Conservation (phyloP, 208 protist genomes). For the Angomonas ambiguus region DNA sequence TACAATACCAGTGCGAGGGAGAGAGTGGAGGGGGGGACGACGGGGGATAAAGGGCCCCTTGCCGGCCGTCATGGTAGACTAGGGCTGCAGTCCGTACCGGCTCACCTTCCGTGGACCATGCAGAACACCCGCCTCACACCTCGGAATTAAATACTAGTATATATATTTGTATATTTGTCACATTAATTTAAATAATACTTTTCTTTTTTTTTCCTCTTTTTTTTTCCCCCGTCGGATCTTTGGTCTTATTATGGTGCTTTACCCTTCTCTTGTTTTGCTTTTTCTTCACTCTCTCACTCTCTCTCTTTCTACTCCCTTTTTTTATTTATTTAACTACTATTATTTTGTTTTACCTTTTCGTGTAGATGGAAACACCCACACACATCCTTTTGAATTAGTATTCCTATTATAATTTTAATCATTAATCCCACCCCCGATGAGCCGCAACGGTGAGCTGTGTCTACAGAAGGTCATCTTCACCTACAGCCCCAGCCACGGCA, state of each 20-base stretch:
- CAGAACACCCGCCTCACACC: constrained; percentile 16
- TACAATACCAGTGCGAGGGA: constrained; percentile 41
- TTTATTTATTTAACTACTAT: not conserved
- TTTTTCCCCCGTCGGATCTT: not conserved
- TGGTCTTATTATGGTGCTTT: too few species aligned
- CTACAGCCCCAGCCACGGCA: constrained; percentile 64
- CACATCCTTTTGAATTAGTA: not conserved
- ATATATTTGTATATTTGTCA: not conserved
- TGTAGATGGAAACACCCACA: too few species aligned
- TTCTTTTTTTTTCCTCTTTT: not conserved
- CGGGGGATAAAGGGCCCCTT: constrained; percentile 34
- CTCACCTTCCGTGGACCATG: constrained; percentile 61
- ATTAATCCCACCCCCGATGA: constrained; percentile 62
- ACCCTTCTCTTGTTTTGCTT: not conserved
- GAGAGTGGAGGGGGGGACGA: constrained; percentile 25
- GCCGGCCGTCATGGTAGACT: constrained; percentile 34
- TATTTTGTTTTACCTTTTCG: not conserved
- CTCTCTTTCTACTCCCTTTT: constrained; percentile 8
- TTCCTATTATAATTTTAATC: not conserved
- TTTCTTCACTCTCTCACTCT: not conserved
- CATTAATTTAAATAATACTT: not conserved
- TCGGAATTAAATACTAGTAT: not conserved
- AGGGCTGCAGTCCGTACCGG: constrained; percentile 53
- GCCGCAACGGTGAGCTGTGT: constrained; percentile 75
- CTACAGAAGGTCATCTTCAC: constrained; percentile 80